phyloP scores from a whole-genome alignment of 2,329 filamentous ascomycete genomes.

The Fusarium continuum region DNA sequence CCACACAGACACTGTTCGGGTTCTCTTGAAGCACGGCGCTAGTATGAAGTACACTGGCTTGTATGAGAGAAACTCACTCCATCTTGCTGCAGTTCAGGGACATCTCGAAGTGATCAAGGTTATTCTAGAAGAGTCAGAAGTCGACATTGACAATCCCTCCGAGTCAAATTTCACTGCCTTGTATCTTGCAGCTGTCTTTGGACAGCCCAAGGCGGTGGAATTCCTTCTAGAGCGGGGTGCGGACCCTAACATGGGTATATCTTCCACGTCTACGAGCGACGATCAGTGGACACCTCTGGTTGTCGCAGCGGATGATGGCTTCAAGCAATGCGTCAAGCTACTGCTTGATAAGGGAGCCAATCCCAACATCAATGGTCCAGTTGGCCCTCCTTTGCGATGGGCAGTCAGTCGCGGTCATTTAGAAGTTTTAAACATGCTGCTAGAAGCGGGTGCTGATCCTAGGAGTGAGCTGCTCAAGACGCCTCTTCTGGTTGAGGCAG shows the following conservation, averaged over 20 bases:
- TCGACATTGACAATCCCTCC: not conserved
- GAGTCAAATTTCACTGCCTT: not conserved
- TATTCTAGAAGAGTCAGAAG: not conserved
- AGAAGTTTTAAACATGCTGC: not conserved
- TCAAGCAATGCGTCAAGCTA: not conserved
- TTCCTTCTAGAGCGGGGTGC: not conserved
- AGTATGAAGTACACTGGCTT: not conserved
- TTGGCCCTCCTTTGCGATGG: not conserved
- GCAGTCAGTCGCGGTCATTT: not conserved
- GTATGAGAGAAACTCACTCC: not conserved
- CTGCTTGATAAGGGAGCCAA: not conserved
- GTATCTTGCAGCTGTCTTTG: not conserved
- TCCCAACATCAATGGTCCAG: not conserved
- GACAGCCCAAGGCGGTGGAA: not conserved
- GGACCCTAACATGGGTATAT: constrained; percentile 1
- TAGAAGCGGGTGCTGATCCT: not conserved
- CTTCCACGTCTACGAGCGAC: accelerated
- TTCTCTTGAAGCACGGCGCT: not conserved
- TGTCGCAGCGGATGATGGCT: not conserved
- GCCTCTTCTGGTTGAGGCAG: not conserved
- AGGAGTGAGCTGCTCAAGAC: not conserved
- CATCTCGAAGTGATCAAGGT: not conserved
- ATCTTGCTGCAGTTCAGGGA: not conserved
- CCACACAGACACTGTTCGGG: not conserved
- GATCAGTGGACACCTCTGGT: not conserved